Evolutionary conservation across 805 yeast genomes (phyloP).

Genomic region (Ascoidea tarda): DNA sequence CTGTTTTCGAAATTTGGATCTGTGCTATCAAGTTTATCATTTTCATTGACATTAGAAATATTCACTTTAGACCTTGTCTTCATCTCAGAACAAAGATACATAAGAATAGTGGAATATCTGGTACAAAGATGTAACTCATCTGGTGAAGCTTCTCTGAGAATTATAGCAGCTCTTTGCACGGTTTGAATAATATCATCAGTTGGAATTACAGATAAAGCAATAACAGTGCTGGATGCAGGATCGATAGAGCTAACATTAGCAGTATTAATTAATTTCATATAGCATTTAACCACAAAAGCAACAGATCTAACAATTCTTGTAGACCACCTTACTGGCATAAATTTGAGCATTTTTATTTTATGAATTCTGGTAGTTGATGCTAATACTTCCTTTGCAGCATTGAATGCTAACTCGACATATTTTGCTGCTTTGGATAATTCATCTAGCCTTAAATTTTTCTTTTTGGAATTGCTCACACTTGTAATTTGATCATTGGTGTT

Average conservation of each 20-base stretch:
- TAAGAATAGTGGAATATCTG: constrained; percentile 60
- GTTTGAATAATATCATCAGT: constrained; percentile 55
- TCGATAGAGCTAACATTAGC: constrained; percentile 16
- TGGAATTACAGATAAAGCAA: constrained; percentile 51
- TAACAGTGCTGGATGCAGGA: constrained; percentile 19
- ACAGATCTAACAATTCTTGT: constrained; percentile 77
- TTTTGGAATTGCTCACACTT: constrained; percentile 9
- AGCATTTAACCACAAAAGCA: constrained; percentile 81
- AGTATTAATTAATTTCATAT: constrained; percentile 40
- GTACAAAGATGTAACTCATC: constrained; percentile 80
- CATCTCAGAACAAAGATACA: constrained; percentile 68
- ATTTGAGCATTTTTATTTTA: constrained; percentile 43
- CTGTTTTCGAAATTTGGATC: not conserved
- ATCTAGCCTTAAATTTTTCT: constrained; percentile 35
- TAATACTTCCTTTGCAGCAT: constrained; percentile 70
- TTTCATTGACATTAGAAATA: not conserved
- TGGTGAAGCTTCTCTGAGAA: constrained; percentile 71
- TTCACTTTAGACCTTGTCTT: constrained; percentile 24
- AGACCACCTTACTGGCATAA: constrained; percentile 90
- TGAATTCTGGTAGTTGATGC: constrained; percentile 60
- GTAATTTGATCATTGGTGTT: constrained; percentile 10
- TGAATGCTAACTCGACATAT: constrained; percentile 70
- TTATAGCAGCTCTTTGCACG: constrained; percentile 59
- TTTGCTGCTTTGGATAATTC: constrained; percentile 62
- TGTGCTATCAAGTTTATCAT: not conserved